Base-by-base conservation (phyloP, 352 stramenopile genomes). In the Pythium vanterpoolii region DNA sequence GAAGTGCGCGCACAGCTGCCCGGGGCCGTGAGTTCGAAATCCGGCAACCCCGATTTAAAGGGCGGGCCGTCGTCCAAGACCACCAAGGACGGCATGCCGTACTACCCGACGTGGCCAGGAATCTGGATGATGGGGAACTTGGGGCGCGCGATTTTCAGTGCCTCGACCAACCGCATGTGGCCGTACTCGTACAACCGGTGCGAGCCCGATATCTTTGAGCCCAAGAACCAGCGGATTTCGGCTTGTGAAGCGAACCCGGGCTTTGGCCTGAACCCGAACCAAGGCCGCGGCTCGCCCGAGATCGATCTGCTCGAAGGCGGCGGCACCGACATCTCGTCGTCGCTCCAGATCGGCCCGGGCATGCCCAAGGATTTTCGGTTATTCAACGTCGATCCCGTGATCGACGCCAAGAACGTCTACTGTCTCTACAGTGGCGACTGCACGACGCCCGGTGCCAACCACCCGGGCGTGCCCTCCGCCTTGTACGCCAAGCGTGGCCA, bases 231-330 rank as follows among this genome's bases (percentile, higher is more conserved):
- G 39, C 55, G 73, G 3, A 85, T 89, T 38, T 83, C 58, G 30
- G 94, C 86, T 11, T 98, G 95, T 65, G 91, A 98, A 63, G 52
- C 66, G 4, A 79, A 76, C 51, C 93, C 95, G 47, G 94, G 97
- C 40, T 96, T 84, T 64, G 93, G 92, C 7, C 68, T 98, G 46
- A 58, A 58, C 26, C 51, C 36, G 11, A 48, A 58, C 18, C 51
- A 58, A 38, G 51, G 51, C 24, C 38, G 85, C 97, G 54, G 78
- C 0, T 86, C 91, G n/a, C 91, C 91, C 0, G 95, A 98, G 68
- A 98, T 98, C 65, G 95, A 98, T 72, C 74, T 98, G 18, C 68
- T 98, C 7, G 95, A 88, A 97, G 83, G 88, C 73, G 78, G 73
- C 39, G 78, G 51, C 6, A 34, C 47, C n/a, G 39, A 46, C 14